Percentiles rank a stretch among this genome's conserved stretches.
phyloP scores from a whole-genome alignment of 148 eudicot species.

The Pharnaceum exiguum region DNA sequence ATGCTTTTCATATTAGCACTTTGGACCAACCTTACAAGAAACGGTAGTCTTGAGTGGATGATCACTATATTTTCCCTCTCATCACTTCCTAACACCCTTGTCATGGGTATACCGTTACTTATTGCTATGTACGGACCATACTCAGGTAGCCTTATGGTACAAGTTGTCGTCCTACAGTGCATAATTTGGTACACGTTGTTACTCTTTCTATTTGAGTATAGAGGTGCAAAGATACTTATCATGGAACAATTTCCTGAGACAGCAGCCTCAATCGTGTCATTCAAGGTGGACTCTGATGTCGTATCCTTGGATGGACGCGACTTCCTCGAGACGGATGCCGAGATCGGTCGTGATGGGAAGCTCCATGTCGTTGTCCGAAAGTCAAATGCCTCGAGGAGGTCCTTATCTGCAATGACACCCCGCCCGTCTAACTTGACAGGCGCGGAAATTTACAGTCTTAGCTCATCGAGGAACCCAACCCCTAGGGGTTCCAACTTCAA shows the following conservation, averaged over 20 bases:
- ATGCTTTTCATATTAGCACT: slow-evolving; percentile 36
- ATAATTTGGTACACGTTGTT: slow-evolving; percentile 76
- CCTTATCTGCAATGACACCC: slow-evolving; percentile 50
- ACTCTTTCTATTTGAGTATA: slow-evolving; percentile 60
- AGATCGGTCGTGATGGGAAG: slow-evolving; percentile 74
- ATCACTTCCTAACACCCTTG: slow-evolving; percentile 68
- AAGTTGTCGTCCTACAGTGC: slow-evolving; percentile 69
- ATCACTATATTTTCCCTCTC: slow-evolving; percentile 67
- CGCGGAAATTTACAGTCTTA: slow-evolving; percentile 83
- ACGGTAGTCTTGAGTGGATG: slow-evolving; percentile 67
- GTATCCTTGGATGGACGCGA: slow-evolving; percentile 77
- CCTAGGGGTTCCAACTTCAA: slow-evolving; percentile 92
- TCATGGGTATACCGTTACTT: slow-evolving; percentile 72
- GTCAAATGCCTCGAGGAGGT: slow-evolving; percentile 72
- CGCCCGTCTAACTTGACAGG: slow-evolving; percentile 88
- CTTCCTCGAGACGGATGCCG: slow-evolving; percentile 71
- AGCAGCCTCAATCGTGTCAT: slow-evolving; percentile 74
- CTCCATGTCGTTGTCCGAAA: slow-evolving; percentile 73
- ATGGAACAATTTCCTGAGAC: slow-evolving; percentile 89
- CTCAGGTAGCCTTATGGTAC: slow-evolving; percentile 63
- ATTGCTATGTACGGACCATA: slow-evolving; percentile 68
- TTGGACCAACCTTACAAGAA: slow-evolving; percentile 52
- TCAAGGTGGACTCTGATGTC: slow-evolving; percentile 78
- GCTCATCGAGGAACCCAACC: slow-evolving; percentile 83
- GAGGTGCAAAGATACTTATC: slow-evolving; percentile 68